Conservation (phyloP, 2,329 filamentous ascomycete species). For the Calonectria pseudoreteaudii region DNA sequence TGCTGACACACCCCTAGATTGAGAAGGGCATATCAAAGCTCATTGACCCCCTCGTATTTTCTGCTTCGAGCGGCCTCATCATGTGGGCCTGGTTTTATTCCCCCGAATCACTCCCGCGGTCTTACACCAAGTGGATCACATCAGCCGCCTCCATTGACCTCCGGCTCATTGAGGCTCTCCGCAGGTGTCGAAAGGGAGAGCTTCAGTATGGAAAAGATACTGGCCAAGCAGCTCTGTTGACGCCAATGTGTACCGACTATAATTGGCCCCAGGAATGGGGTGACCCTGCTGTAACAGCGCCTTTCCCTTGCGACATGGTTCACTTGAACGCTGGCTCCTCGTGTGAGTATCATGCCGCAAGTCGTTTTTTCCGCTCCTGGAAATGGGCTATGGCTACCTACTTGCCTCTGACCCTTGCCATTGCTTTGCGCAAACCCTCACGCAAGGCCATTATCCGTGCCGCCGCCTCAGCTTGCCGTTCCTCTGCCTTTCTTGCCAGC, state of each 20-base stretch:
- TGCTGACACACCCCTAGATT: conserved; percentile 39
- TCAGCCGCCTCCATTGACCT: conserved; percentile 80
- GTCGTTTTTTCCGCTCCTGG: conserved; percentile 77
- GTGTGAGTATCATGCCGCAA: conserved; percentile 79
- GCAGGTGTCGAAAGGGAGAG: conserved; percentile 70
- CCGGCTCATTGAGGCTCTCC: conserved; percentile 80
- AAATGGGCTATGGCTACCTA: conserved; percentile 82
- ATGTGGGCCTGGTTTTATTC: conserved; percentile 93
- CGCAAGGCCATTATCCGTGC: conserved; percentile 62
- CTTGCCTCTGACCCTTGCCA: conserved; percentile 77
- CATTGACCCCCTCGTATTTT: conserved; percentile 78
- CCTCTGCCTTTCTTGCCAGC: conserved; percentile 80
- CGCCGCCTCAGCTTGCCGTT: conserved; percentile 72
- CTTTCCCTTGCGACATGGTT: conserved; percentile 85
- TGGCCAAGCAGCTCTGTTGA: conserved; percentile 74
- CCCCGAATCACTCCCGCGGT: conserved; percentile 75
- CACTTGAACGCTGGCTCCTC: conserved; percentile 82
- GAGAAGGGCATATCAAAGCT: conserved; percentile 51
- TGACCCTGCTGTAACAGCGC: conserved; percentile 75
- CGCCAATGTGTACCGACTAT: conserved; percentile 79
- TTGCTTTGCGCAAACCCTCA: conserved; percentile 65
- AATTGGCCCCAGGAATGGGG: conserved; percentile 77
- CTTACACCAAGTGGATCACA: conserved; percentile 86
- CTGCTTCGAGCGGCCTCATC: conserved; percentile 77
- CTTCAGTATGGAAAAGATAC: conserved; percentile 81